Evolutionary conservation across 108 stramenopile species (phyloP), one percentile per base, ranked within the genome.

Genomic region (Epithemia pelagica): DNA sequence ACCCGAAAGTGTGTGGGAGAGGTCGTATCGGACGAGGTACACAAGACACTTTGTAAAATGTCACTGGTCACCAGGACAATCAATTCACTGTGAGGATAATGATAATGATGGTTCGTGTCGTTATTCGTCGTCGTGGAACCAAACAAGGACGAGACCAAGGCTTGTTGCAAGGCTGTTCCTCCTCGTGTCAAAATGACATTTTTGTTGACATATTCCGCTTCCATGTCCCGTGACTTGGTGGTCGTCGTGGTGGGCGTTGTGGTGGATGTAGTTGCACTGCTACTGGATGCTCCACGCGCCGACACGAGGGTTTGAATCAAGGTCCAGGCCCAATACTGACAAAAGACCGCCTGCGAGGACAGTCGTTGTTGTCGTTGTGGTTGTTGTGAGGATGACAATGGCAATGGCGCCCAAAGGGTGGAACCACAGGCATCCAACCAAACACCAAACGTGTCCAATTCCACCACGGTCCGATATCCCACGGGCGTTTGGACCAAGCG

Each of bases 131-230:
- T 59, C 32, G 19, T 28, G 52, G 30, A 52, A 20, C 62, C 55
- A 62, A 81, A 62, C n/a, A 81, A 51, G 2, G 78, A 60, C 19
- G 53, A 54, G 2, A 84, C 76, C 22, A 88, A 53, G 20, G 68
- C 74, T 30, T 63, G 32, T 27, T 81, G 72, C 21, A 83, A 54
- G 0, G 46, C 58, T 25, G 54, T 53, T 52, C 81, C 73, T 30
- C 79, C 81, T 0, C 70, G 65, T 52, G 58, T 74, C n/a, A 88
- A 72, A 69, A 88, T 80, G 28, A 84, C 74, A 27, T 70, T 72
- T 51, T 88, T 88, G 76, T 88, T 88, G 32, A 82, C 79, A 32
- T 74, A 88, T 66, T 88, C 86, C 15, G 68, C 26, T 53, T 81
- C 78, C 32, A 74, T 74, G 58, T 78, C 77, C 7, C 82, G 66